Percentiles rank a stretch among this genome's conserved stretches.
These are phyloP conservation scores for Neurospora pannonica DNA, from an alignment of 495 filamentous ascomycete species.

Conservation along the genomic window DNA sequence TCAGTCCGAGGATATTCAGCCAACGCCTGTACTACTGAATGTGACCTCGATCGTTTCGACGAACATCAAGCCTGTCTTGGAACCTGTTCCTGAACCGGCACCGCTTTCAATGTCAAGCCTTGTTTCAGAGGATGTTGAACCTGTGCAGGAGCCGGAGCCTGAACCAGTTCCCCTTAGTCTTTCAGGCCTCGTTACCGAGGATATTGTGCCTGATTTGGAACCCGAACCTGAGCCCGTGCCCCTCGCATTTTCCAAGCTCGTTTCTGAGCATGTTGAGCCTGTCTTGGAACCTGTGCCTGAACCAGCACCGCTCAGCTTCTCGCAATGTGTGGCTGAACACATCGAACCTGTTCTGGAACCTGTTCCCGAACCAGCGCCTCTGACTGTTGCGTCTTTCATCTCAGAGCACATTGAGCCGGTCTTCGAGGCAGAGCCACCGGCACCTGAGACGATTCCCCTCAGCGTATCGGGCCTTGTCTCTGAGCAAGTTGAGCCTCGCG, in stretches of 20 bases:
- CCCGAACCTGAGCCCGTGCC: slow-evolving; percentile 3
- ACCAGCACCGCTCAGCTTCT: slow-evolving; percentile 5
- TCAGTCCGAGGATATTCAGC: slow-evolving; percentile 20
- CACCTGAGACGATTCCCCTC: slow-evolving; percentile 2
- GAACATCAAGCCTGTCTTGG: slow-evolving; percentile 15
- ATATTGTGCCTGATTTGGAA: slow-evolving; percentile 10
- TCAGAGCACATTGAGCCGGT: slow-evolving; percentile 20
- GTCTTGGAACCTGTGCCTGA: slow-evolving; percentile 2
- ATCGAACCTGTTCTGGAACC: slow-evolving; percentile 16
- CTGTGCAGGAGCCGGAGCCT: slow-evolving; percentile 12
- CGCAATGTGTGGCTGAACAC: slow-evolving; percentile 10
- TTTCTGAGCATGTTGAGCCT: slow-evolving; percentile 9
- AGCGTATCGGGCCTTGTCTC: slow-evolving; percentile 6
- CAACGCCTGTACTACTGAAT: neutral
- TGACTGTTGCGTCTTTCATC: slow-evolving; percentile 16
- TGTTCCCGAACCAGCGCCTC: slow-evolving; percentile 6
- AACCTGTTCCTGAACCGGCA: slow-evolving; percentile 8
- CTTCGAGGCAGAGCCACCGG: slow-evolving; percentile 11
- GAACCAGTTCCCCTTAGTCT: slow-evolving; percentile 10
- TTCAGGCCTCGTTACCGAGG: neutral
- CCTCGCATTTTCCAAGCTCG: slow-evolving; percentile 10
- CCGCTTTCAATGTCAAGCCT: slow-evolving; percentile 15
- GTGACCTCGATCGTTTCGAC: slow-evolving; percentile 14
- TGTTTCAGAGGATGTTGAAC: slow-evolving; percentile 19
- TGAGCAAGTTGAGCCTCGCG: slow-evolving; percentile 14